Evolutionary conservation across 768 basidiomycete species (phyloP).

Genomic region (Dacryopinax spathularia): DNA sequence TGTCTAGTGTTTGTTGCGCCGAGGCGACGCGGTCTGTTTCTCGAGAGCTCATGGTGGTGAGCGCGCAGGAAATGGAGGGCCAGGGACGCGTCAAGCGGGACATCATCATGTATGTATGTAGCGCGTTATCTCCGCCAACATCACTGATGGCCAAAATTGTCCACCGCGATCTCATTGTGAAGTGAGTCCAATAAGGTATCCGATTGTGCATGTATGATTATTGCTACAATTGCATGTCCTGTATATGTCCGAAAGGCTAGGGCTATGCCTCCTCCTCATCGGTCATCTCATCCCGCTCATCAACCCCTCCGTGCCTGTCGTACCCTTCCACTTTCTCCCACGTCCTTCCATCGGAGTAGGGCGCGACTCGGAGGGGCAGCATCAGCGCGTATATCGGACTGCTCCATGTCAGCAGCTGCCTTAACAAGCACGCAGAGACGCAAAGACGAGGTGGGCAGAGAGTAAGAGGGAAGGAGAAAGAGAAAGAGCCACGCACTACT

Average conservation of each 20-base stretch:
- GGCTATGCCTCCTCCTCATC: constrained; percentile 64
- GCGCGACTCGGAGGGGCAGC: constrained; percentile 61
- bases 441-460: background rate
- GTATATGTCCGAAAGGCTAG: too few relatives aligned
- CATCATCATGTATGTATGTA: background rate
- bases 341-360: constrained; percentile 68
- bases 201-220: too few relatives aligned
- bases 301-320: constrained; percentile 44
- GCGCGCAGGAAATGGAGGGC: background rate
- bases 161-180: too few relatives aligned
- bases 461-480: background rate
- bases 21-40: constrained; percentile 8
- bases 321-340: constrained; percentile 64
- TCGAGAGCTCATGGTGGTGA: background rate
- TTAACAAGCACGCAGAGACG: too few relatives aligned
- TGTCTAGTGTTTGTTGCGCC: constrained; percentile 24
- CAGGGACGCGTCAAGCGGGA: background rate
- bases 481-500: constrained; percentile 50
- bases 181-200: too few relatives aligned
- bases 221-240: too few relatives aligned
- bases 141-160: too few relatives aligned
- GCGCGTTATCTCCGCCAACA: too few relatives aligned
- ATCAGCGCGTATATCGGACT: constrained; percentile 71
- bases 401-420: background rate
- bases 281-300: constrained; percentile 74